A percentile compares a stretch with the other conserved stretches of the same genome.
phyloP scores from a whole-genome alignment of 768 basidiomycete species.

The Suillus americanus region DNA sequence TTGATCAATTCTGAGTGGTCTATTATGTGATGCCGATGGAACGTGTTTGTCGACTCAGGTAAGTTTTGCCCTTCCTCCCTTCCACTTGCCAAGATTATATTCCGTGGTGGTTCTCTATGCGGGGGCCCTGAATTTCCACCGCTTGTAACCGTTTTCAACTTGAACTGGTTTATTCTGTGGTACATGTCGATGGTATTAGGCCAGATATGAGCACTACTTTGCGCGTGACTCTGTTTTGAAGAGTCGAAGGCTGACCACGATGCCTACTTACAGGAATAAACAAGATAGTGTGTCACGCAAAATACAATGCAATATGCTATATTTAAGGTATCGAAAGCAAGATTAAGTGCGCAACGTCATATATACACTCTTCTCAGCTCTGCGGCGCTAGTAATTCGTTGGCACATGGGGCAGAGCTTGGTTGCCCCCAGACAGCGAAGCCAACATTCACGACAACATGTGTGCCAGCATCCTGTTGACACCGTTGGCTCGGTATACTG shows the following conservation, averaged over 20 bases:
- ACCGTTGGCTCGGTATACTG: conserved; percentile 76
- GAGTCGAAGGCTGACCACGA: background rate
- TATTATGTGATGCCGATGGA: background rate
- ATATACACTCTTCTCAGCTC: conserved; percentile 78
- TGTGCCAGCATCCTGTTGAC: conserved; percentile 87
- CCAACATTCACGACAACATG: conserved; percentile 83
- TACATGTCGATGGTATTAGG: conserved; percentile 71
- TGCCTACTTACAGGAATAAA: background rate
- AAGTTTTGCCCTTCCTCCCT: conserved; percentile 19
- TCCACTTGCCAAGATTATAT: conserved; percentile 50
- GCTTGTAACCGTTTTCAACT: conserved; percentile 48
- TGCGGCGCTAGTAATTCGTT: conserved; percentile 76
- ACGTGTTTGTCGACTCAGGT: conserved; percentile 19
- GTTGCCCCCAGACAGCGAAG: conserved; percentile 80
- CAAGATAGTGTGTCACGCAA: background rate
- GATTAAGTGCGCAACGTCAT: conserved; percentile 25
- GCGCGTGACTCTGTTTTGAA: background rate
- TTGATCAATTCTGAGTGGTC: background rate
- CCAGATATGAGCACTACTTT: conserved; percentile 76
- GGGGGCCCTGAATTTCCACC: conserved; percentile 26
- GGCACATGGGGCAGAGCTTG: conserved; percentile 84
- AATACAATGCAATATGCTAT: background rate
- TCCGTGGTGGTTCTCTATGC: conserved; percentile 56
- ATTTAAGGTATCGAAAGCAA: background rate
- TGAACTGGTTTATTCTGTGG: conserved; percentile 48